phyloP scores from a whole-genome alignment of 306 rosid genomes.

The Gynostemma pentaphyllum region DNA sequence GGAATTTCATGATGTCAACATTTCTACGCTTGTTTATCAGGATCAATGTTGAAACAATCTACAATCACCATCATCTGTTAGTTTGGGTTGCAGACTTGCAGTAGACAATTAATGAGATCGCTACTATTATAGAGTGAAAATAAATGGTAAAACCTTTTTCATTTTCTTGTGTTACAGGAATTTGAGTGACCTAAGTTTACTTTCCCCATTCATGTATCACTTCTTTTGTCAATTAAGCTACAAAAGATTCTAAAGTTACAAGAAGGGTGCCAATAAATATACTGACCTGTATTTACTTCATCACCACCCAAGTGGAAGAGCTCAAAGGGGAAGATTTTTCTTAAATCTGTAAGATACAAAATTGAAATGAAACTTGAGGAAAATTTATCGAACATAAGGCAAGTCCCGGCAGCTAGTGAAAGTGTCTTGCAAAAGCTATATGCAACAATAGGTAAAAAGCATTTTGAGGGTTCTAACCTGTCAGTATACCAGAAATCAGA shows the following conservation, averaged over 20 bases:
- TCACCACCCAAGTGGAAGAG: conserved; percentile 99
- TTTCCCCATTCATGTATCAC: not conserved
- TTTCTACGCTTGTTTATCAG: not conserved
- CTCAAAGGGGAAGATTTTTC: conserved; percentile 89
- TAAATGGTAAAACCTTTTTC: not conserved
- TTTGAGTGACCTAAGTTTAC: not conserved
- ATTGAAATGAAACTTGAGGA: not conserved
- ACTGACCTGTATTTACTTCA: conserved; percentile 91
- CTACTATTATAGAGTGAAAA: not conserved
- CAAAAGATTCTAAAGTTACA: conserved; percentile 2
- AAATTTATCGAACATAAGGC: not conserved
- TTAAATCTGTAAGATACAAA: conserved; percentile 50
- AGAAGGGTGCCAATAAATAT: not conserved
- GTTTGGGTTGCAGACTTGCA: too few species aligned
- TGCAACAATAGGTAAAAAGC: not conserved
- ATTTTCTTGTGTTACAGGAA: not conserved
- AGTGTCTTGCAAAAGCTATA: not conserved
- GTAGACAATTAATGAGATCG: not conserved
- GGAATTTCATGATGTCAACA: not conserved
- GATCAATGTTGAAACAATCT: not conserved
- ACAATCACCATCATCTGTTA: not conserved
- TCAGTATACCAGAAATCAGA: conserved; percentile 68
- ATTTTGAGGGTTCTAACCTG: conserved; percentile 45
- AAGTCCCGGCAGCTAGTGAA: not conserved
- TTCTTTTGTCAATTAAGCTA: not conserved